A percentile compares a stretch with the other conserved stretches of the same genome.
phyloP scores from a whole-genome alignment of 148 eudicot species.

The Talinum fruticosum region DNA sequence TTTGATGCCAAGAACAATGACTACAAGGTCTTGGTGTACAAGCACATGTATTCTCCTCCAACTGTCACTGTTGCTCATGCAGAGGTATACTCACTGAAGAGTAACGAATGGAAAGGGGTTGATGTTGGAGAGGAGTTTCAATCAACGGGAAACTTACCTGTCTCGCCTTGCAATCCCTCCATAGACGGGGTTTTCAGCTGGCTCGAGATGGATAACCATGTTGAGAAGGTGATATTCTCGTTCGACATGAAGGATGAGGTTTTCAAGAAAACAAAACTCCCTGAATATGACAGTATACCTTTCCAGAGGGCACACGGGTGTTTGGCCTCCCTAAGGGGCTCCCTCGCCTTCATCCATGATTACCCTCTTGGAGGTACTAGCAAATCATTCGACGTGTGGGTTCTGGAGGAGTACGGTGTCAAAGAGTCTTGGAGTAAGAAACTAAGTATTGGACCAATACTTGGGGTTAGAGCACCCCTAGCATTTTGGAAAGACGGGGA shows the following conservation, averaged over 20 bases:
- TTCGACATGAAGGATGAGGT: conserved; percentile 28
- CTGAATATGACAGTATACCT: conserved; percentile 28
- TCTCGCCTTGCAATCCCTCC: conserved; percentile 14
- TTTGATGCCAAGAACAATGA: conserved; percentile 17
- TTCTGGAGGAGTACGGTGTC: conserved; percentile 28
- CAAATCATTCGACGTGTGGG: conserved; percentile 31
- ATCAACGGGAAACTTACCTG: conserved; percentile 26
- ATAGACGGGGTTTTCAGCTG: conserved; percentile 31
- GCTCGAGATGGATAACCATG: conserved; percentile 32
- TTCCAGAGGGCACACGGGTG: conserved; percentile 30
- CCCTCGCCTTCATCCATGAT: conserved; percentile 31
- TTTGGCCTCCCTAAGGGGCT: conserved; percentile 15
- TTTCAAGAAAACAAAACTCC: conserved; percentile 28
- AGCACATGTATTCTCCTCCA: conserved; percentile 30
- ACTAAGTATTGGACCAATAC: conserved; percentile 20
- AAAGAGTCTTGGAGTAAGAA: conserved; percentile 26
- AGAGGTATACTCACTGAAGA: conserved; percentile 21
- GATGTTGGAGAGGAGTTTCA: conserved; percentile 29
- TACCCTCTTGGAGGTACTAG: conserved; percentile 18
- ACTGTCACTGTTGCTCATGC: conserved; percentile 28
- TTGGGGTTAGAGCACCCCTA: conserved; percentile 17
- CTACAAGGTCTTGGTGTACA: conserved; percentile 25
- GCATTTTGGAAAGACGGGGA: conserved; percentile 22
- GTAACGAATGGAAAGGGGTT: conserved; percentile 19
- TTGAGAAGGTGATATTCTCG: conserved; percentile 29